These are phyloP conservation scores for Asterella californica DNA, from an alignment of 225 moss, liverwort and hornwort species.

Conservation along the genomic window DNA sequence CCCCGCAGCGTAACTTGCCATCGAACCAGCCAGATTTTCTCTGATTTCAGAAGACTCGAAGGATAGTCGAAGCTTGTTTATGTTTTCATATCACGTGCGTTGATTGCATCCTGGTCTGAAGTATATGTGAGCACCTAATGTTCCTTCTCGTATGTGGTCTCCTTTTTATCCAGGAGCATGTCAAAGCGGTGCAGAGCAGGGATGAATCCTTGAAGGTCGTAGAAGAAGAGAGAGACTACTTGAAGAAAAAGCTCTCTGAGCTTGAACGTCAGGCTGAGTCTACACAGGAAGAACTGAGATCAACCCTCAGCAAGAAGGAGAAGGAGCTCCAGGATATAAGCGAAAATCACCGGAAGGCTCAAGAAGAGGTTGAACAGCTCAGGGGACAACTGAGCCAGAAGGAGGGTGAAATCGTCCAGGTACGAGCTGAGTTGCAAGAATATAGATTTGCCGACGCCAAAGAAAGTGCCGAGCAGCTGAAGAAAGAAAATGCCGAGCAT, in stretches of 20 bases:
- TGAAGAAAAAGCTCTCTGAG: constrained; percentile 28
- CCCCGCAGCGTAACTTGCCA: neutral
- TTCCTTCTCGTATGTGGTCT: neutral
- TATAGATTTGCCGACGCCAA: constrained; percentile 25
- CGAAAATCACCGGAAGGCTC: constrained; percentile 7
- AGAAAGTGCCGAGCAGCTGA: constrained; percentile 25
- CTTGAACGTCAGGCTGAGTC: constrained; percentile 24
- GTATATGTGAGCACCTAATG: neutral
- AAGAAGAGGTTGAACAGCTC: constrained; percentile 25
- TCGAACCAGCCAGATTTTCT: neutral
- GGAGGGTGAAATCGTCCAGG: constrained; percentile 36
- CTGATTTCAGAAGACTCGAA: too few relatives aligned
- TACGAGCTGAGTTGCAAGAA: constrained; percentile 34
- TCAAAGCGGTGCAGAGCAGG: constrained; percentile 8
- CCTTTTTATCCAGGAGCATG: constrained; percentile 26
- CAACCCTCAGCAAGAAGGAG: constrained; percentile 34
- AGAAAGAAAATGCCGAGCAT: constrained; percentile 11
- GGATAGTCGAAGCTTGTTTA: neutral
- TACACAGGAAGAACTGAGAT: constrained; percentile 22
- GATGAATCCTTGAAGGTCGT: constrained; percentile 23
- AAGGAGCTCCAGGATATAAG: constrained; percentile 25
- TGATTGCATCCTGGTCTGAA: neutral
- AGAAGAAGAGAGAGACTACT: constrained; percentile 37
- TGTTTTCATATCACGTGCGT: neutral
- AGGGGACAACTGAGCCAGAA: constrained; percentile 27